Evolutionary conservation across 2,329 filamentous ascomycete species (phyloP), one percentile per base, ranked within the genome.

Genomic region (Penicillium sp.): DNA sequence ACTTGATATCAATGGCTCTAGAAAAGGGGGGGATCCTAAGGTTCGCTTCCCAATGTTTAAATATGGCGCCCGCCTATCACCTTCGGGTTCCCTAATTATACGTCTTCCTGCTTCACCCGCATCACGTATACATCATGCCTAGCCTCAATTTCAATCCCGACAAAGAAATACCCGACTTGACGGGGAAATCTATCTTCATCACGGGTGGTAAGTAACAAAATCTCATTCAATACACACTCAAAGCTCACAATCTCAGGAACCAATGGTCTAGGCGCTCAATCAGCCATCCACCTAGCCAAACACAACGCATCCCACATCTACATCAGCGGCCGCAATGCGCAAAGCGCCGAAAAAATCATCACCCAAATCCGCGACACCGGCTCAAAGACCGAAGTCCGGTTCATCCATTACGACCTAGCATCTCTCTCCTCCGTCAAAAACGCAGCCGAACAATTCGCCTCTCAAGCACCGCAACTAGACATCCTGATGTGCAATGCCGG

Each of bases 181-280:
- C 56, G 6, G 62, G 62, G 1, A 62, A 62, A 53, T 38, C 54
- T 5, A 60, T 65, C 53, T 65, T 65, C 37, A 62, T 65, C 42
- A 65, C 62, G 1, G 62, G 62, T 37, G 60, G 60, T 58, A 59
- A n/a, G 56, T 54, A 10, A 51, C 13, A 17, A 22, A 24, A 7
- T 26, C 22, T 15, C 2, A 24, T 26, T 10, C 7, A 5, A 5
- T 26, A 15, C 4, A 26, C 8, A 2, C 4, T 2, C 5, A n/a
- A 47, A 45, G 6, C 44, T 28, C 3, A 33, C 8, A 5, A 2
- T 13, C 9, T 17, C 86, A 85, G 40, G 84, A 84, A 72, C 86
- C 54, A 73, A 74, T 15, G 83, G 83, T 0, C 76, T 85, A 0
- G 83, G 83, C 19, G 74, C 73, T 35, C 68, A 72, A 57, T 76